Evolutionary conservation across 2,329 filamentous ascomycete genomes (phyloP).

Genomic region (Colletotrichum karsti): DNA sequence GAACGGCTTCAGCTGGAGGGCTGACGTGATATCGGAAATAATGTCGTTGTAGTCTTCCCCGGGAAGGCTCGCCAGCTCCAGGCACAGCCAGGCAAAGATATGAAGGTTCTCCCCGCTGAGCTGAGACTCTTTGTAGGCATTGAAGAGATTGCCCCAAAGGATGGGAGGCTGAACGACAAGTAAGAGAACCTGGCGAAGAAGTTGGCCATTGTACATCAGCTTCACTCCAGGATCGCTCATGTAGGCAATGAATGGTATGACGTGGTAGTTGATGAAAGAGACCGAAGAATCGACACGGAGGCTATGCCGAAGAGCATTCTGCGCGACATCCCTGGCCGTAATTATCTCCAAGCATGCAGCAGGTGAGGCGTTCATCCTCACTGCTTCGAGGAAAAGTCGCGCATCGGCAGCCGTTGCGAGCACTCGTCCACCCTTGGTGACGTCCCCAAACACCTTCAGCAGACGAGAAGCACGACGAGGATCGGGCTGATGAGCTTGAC

Average conservation of each 20-base stretch:
- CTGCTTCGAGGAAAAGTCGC: conserved; percentile 37
- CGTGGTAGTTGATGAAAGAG: conserved; percentile 40
- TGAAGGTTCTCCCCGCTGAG: conserved; percentile 36
- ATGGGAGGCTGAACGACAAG: conserved; percentile 59
- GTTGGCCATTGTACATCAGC: conserved; percentile 56
- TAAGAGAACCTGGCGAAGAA: conserved; percentile 55
- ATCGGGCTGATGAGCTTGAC: not conserved
- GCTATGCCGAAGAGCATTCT: conserved; percentile 33
- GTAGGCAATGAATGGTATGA: conserved; percentile 46
- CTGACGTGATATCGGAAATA: conserved; percentile 32
- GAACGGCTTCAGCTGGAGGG: conserved; percentile 35
- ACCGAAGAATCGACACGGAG: conserved; percentile 35
- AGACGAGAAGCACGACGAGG: conserved; percentile 21
- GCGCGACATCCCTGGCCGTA: conserved; percentile 31
- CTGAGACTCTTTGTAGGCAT: conserved; percentile 47
- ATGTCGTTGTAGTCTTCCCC: conserved; percentile 32
- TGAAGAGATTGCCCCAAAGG: conserved; percentile 53
- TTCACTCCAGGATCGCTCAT: conserved; percentile 54
- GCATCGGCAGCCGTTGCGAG: conserved; percentile 31
- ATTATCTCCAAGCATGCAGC: conserved; percentile 38
- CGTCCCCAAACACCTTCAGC: conserved; percentile 22
- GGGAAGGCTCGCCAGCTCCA: conserved; percentile 54
- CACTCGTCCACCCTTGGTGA: conserved; percentile 21
- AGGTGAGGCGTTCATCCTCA: conserved; percentile 27
- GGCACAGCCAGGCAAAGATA: conserved; percentile 57